Percentiles rank a stretch among this genome's conserved stretches.
Conservation (phyloP, 495 filamentous ascomycete genomes). For the Podospora didyma region DNA sequence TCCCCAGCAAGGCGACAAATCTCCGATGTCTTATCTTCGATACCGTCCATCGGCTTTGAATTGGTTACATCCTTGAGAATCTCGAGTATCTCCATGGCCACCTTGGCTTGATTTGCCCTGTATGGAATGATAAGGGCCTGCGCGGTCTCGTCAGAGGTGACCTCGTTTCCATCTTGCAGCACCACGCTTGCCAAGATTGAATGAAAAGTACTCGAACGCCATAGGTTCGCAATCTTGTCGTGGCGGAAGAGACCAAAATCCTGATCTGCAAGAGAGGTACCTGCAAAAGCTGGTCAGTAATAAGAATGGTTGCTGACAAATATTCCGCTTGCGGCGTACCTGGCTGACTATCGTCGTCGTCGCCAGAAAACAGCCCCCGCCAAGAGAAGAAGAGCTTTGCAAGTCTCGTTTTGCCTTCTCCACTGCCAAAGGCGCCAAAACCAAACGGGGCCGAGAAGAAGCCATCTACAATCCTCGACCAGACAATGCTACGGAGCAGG, state of each 20-base stretch:
- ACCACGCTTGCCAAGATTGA: slow-evolving; percentile 8
- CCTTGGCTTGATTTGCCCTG: neutral
- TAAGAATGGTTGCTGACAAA: neutral
- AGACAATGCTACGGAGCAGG: slow-evolving; percentile 20
- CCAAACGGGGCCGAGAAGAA: slow-evolving; percentile 29
- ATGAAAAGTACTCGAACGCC: slow-evolving; percentile 24
- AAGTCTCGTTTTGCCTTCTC: slow-evolving; percentile 2
- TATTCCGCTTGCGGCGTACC: neutral
- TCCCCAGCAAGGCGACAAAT: slow-evolving; percentile 10
- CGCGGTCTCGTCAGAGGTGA: neutral
- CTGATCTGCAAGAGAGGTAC: neutral
- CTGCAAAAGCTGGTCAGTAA: neutral
- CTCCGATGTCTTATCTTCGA: slow-evolving; percentile 10
- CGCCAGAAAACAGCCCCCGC: slow-evolving; percentile 2
- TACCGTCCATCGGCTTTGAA: neutral
- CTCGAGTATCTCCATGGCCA: neutral
- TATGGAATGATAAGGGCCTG: neutral
- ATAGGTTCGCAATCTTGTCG: slow-evolving; percentile 17
- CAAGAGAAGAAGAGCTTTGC: slow-evolving; percentile 6
- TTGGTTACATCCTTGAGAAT: slow-evolving; percentile 2
- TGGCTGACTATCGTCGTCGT: neutral
- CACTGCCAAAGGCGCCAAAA: slow-evolving; percentile 24
- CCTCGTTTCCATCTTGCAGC: neutral
- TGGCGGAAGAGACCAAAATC: slow-evolving; percentile 10
- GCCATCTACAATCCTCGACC: slow-evolving; percentile 19